Conservation (phyloP, 108 stramenopile species). For the Cyclotella sp. region DNA sequence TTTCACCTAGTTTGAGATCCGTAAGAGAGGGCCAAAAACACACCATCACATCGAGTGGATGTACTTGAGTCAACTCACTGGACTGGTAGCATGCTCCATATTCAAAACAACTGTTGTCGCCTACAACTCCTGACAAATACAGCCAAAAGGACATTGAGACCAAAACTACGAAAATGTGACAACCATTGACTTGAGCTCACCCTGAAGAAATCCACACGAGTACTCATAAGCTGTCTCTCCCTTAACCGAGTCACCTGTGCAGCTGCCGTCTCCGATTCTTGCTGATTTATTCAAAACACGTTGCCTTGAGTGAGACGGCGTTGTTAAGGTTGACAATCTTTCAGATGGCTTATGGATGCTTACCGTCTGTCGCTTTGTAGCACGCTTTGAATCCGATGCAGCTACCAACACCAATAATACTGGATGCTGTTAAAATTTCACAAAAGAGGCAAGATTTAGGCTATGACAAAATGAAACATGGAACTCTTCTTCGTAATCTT, state of each 20-base stretch:
- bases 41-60: no score
- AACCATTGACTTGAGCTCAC: neutral
- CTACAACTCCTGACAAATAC: neutral
- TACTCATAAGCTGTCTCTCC: neutral
- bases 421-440: no score
- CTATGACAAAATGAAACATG: no score
- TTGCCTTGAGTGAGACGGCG: no score
- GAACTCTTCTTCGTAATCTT: no score
- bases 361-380: neutral
- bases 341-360: neutral
- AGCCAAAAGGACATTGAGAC: neutral
- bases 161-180: neutral
- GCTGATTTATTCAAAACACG: neutral
- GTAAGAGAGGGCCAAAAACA: no score
- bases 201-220: neutral
- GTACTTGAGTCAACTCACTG: neutral
- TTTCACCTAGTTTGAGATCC: no score
- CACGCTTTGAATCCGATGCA: conserved; percentile 2
- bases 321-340: neutral
- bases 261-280: neutral
- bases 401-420: neutral
- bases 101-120: neutral
- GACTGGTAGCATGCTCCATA: neutral
- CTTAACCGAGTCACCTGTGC: conserved; percentile 4
- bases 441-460: neutral